Evolutionary conservation across 305 asterid species (phyloP), one percentile per base, ranked within the genome.

Genomic region (Salvia sclarea): DNA sequence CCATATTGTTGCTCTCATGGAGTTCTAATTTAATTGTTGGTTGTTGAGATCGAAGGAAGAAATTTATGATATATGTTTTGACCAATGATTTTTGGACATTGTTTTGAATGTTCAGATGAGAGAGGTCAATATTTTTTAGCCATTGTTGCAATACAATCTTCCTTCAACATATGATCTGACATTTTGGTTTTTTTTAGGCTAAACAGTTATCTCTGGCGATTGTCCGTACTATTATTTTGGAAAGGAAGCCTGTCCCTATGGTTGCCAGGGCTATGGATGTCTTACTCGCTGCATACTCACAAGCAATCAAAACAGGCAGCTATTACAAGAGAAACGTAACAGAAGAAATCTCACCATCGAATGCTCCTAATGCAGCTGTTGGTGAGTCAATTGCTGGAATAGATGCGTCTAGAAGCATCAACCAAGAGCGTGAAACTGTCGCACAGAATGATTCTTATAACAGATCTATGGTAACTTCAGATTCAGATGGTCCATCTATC

Each of bases 181-280:
- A 25, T 58, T 50, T 72, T 77, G 68, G 16, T 33, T 52, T 69
- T 82, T 31, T 79, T 70, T 90, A 93, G 98, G 97, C 96, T 57
- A 94, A 91, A 80, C 83, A 81, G 43, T 81, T 91, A 80, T 87
- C 95, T 77, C 77, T 94, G 84, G 71, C 76, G 11, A 78, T 89
- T 44, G 74, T 76, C 60, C 86, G 91, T 72, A 76, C 90, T 53
- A 73, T 77, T 77, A 87, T 94, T 69, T 84, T 94, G 73, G 99
- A 94, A 81, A 75, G 98, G 72, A 90, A 91, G 78, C 95, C 97
- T 17, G 79, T 91, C 22, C 71, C 93, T n/a, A 61, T 83, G 71
- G 96, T 91, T 60, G 71, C 91, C 60, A 82, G 70, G 82, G 96
- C 85, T 45, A 80, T 94, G 69, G 89, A 87, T 76, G 86, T 89